A percentile compares a stretch with the other conserved stretches of the same genome.
Evolutionary conservation across 2,329 filamentous ascomycete genomes (phyloP).

Genomic region (Neofusicoccum sp.): DNA sequence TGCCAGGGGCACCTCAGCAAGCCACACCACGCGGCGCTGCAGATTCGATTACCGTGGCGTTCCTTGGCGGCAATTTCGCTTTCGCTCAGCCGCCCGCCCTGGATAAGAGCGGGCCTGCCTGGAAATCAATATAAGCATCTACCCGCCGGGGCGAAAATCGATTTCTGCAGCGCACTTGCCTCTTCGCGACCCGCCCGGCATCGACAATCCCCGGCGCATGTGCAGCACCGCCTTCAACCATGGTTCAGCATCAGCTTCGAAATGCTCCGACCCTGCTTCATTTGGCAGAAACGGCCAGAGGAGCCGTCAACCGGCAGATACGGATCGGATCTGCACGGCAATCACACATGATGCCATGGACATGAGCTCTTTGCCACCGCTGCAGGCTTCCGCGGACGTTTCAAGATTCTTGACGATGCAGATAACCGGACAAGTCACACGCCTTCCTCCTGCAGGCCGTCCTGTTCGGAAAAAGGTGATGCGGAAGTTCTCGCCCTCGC

Average conservation of each 20-base stretch:
- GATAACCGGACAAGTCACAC: too few relatives aligned
- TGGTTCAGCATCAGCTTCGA: neutral
- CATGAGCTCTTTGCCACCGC: neutral
- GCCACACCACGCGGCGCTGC: neutral
- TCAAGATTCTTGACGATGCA: too few relatives aligned
- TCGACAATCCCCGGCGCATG: too few relatives aligned
- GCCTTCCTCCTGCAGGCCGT: too few relatives aligned
- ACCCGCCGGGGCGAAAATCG: neutral
- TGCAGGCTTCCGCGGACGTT: neutral
- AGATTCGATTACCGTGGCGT: neutral
- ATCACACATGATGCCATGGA: neutral
- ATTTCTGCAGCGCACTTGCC: neutral
- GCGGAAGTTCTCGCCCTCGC: too few relatives aligned
- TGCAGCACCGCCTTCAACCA: neutral
- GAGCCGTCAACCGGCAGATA: neutral
- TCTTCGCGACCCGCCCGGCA: neutral
- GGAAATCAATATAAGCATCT: conserved; percentile 11
- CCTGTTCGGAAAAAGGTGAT: too few relatives aligned
- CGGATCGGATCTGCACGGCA: neutral
- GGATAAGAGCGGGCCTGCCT: neutral
- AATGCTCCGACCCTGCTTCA: neutral
- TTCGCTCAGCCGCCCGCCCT: neutral
- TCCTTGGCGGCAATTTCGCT: neutral
- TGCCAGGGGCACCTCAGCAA: neutral
- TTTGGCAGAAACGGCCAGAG: neutral